Conservation (phyloP, 2,329 filamentous ascomycete species). For the Clonostachys solani region DNA sequence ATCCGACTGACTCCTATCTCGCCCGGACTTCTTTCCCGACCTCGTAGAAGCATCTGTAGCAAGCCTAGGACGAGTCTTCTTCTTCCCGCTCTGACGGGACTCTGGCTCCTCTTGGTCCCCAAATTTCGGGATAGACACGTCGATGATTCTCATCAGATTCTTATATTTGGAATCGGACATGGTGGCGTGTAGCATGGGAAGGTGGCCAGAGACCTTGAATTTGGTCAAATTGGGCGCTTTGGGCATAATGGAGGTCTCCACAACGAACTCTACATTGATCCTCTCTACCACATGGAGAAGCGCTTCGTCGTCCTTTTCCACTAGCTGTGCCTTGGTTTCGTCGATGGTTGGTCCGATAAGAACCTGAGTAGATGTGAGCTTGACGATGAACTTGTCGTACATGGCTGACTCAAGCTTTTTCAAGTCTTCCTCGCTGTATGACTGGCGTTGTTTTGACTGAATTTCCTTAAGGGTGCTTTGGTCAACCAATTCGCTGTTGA, state of each 20-base stretch:
- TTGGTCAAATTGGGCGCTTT: constrained; percentile 92
- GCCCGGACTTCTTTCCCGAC: constrained; percentile 35
- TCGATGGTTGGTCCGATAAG: constrained; percentile 92
- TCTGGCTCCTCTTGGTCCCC: constrained; percentile 26
- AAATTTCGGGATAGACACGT: constrained; percentile 89
- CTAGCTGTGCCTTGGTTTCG: constrained; percentile 79
- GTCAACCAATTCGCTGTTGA: constrained; percentile 91
- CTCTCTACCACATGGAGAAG: constrained; percentile 89
- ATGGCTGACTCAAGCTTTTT: constrained; percentile 85
- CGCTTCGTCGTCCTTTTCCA: constrained; percentile 60
- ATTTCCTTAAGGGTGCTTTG: constrained; percentile 85
- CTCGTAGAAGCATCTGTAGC: constrained; percentile 39
- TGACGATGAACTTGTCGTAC: constrained; percentile 96
- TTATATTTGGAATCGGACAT: constrained; percentile 97
- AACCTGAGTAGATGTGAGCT: constrained; percentile 90
- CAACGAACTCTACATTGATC: constrained; percentile 94
- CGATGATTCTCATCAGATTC: constrained; percentile 90
- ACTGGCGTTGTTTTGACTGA: constrained; percentile 82
- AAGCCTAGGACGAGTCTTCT: constrained; percentile 33
- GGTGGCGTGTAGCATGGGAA: constrained; percentile 87
- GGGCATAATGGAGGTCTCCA: constrained; percentile 96
- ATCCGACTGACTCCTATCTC: constrained; percentile 58
- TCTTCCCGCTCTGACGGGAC: constrained; percentile 14
- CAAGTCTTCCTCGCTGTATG: constrained; percentile 86
- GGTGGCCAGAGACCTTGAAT: constrained; percentile 82